A percentile compares a stretch with the other conserved stretches of the same genome.
phyloP scores from a whole-genome alignment of 495 filamentous ascomycete genomes.

The Elaphomyces granulatus region DNA sequence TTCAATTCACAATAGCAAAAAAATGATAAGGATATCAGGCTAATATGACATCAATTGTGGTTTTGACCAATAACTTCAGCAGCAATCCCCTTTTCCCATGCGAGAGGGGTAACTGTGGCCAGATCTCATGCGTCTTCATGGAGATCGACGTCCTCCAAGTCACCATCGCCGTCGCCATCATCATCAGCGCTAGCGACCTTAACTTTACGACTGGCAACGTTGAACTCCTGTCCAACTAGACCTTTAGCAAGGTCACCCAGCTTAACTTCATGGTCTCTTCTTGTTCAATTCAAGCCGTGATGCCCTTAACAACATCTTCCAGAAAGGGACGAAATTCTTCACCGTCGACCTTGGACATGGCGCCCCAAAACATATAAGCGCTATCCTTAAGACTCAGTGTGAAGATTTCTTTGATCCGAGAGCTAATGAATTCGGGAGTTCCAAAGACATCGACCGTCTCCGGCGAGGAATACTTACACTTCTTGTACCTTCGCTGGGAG shows the following conservation, averaged over 20 bases:
- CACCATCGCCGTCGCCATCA: conserved; percentile 38
- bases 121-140: conserved; percentile 79
- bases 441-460: too few relatives aligned
- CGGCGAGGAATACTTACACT: conserved; percentile 89
- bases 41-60: too few relatives aligned
- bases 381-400: conserved; percentile 88
- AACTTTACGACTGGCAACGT: conserved; percentile 66
- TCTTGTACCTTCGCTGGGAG: conserved; percentile 71
- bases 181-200: conserved; percentile 52
- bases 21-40: too few relatives aligned
- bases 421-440: too few relatives aligned
- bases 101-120: conserved; percentile 66
- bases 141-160: conserved; percentile 54
- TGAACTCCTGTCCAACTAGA: conserved; percentile 60
- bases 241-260: conserved; percentile 65
- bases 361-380: conserved; percentile 92
- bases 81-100: conserved; percentile 94
- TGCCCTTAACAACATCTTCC: conserved; percentile 65
- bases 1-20: too few relatives aligned
- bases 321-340: conserved; percentile 83
- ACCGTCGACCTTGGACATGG: conserved; percentile 83
- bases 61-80: conserved; percentile 85
- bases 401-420: too few relatives aligned
- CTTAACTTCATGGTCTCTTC: conserved; percentile 79
- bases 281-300: conserved; percentile 74